Conservation (phyloP, 495 filamentous ascomycete species). For the Thermochaetoides thermophila region DNA sequence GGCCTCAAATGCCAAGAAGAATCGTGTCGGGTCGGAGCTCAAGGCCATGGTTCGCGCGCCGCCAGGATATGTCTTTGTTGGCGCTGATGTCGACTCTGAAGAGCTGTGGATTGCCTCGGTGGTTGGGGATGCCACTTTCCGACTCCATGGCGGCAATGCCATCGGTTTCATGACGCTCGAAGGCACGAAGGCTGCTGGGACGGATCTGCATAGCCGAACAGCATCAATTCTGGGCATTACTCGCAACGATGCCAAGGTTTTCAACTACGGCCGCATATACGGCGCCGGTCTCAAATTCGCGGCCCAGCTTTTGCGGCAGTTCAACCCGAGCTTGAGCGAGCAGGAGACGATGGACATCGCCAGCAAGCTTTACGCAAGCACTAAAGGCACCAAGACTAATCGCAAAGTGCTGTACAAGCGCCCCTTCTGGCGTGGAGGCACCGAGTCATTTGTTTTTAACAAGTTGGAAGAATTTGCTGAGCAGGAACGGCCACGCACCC, state of each 20-base stretch:
- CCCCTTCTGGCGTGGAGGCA: conserved; percentile 90
- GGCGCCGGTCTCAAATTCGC: conserved; percentile 92
- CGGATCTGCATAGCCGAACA: conserved; percentile 89
- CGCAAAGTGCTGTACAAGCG: conserved; percentile 53
- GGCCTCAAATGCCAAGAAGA: conserved; percentile 88
- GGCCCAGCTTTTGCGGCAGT: conserved; percentile 74
- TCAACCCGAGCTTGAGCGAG: conserved; percentile 74
- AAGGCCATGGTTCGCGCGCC: conserved; percentile 95
- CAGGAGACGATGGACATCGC: conserved; percentile 60
- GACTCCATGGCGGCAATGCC: conserved; percentile 86
- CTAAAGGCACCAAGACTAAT: conserved; percentile 68
- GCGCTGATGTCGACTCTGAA: conserved; percentile 96
- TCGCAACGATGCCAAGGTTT: conserved; percentile 89
- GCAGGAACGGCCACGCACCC: conserved; percentile 79
- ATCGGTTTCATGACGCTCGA: conserved; percentile 99
- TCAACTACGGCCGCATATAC: conserved; percentile 98
- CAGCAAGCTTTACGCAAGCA: conserved; percentile 66
- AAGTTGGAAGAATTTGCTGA: conserved; percentile 93
- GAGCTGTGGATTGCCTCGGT: conserved; percentile 97
- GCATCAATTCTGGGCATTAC: conserved; percentile 85
- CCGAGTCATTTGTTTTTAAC: conserved; percentile 97
- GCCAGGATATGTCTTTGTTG: conserved; percentile 81
- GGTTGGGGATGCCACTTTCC: conserved; percentile 86
- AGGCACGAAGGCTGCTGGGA: conserved; percentile 83
- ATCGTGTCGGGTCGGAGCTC: conserved; percentile 90